These are phyloP conservation scores for Vitis hybrid DNA, from an alignment of 177 flowering plant genomes.

Conservation along the genomic window DNA sequence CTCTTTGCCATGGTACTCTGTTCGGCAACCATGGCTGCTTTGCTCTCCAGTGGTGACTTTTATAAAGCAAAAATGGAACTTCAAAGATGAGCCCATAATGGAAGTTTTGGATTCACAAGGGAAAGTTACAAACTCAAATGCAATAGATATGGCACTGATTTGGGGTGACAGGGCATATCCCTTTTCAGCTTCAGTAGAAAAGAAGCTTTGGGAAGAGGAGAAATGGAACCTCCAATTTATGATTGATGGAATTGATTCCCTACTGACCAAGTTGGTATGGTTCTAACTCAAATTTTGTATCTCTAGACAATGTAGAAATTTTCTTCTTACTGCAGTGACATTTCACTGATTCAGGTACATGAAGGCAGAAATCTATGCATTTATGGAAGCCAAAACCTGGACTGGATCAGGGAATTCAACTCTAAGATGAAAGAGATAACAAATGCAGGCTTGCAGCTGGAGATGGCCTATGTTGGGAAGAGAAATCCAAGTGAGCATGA, in stretches of 20 bases:
- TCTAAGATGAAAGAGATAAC: slow-evolving; percentile 23
- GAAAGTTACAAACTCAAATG: slow-evolving; percentile 46
- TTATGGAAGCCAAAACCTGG: slow-evolving; percentile 40
- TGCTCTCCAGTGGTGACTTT: slow-evolving; percentile 36
- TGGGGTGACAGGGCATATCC: slow-evolving; percentile 79
- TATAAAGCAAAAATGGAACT: slow-evolving; percentile 49
- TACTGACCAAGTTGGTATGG: slow-evolving; percentile 54
- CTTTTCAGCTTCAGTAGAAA: slow-evolving; percentile 59
- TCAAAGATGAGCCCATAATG: slow-evolving; percentile 53
- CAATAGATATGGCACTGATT: slow-evolving; percentile 58
- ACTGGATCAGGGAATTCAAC: slow-evolving; percentile 48
- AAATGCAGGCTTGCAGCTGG: slow-evolving; percentile 32
- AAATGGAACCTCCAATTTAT: slow-evolving; percentile 50
- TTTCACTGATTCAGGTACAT: slow-evolving; percentile 38
- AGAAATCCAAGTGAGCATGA: slow-evolving; percentile 24
- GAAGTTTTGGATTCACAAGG: slow-evolving; percentile 66
- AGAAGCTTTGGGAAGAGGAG: slow-evolving; percentile 58
- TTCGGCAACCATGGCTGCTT: slow-evolving; percentile 56
- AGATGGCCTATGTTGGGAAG: slow-evolving; percentile 42
- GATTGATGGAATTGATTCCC: slow-evolving; percentile 40
- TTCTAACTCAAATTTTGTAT: slow-evolving; percentile 5
- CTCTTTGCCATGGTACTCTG: slow-evolving; percentile 65
- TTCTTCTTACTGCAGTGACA: slow-evolving; percentile 2
- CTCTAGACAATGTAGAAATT: not conserved
- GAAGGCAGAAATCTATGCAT: slow-evolving; percentile 48